phyloP scores from a whole-genome alignment of 1,284 basidiomycete species.

The Porogramme epimiltina region DNA sequence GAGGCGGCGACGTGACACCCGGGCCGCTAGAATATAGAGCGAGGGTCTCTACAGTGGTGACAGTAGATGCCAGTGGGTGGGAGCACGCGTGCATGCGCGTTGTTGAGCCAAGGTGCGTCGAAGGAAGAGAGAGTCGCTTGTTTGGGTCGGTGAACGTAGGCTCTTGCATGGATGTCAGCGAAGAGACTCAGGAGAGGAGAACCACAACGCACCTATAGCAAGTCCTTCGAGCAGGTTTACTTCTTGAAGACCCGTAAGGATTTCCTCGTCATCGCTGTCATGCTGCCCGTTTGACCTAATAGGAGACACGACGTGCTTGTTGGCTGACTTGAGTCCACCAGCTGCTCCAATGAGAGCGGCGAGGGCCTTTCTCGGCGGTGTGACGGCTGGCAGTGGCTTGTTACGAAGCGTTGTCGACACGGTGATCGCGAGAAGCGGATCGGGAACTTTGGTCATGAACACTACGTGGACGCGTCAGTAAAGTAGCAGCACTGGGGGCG shows the following conservation, averaged over 20 bases:
- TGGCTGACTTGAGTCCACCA: slow-evolving; percentile 30
- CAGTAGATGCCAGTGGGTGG: slow-evolving; percentile 49
- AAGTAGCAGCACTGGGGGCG: too few species aligned
- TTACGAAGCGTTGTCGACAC: slow-evolving; percentile 80
- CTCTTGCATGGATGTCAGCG: slow-evolving; percentile 32
- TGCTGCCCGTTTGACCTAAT: slow-evolving; percentile 20
- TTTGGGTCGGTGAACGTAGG: slow-evolving; percentile 45
- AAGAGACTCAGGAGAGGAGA: neutral
- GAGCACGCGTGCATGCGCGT: slow-evolving; percentile 66
- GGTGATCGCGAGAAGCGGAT: slow-evolving; percentile 82
- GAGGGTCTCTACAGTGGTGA: slow-evolving; percentile 39
- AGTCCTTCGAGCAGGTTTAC: slow-evolving; percentile 79
- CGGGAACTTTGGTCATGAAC: slow-evolving; percentile 68
- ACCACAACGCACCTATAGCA: slow-evolving; percentile 42
- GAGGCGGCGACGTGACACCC: slow-evolving; percentile 16
- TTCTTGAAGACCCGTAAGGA: slow-evolving; percentile 66
- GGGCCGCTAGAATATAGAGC: slow-evolving; percentile 44
- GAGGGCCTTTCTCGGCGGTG: slow-evolving; percentile 56
- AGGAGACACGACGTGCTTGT: slow-evolving; percentile 20
- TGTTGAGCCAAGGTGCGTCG: slow-evolving; percentile 62
- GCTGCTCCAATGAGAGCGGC: slow-evolving; percentile 43
- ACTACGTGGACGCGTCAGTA: slow-evolving; percentile 40
- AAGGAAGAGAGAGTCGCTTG: slow-evolving; percentile 51
- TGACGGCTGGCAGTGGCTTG: slow-evolving; percentile 55
- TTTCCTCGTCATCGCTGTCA: slow-evolving; percentile 32